Evolutionary conservation across 2,329 filamentous ascomycete genomes (phyloP), one percentile per base, ranked within the genome.

Genomic region (Botrytis squamosa): DNA sequence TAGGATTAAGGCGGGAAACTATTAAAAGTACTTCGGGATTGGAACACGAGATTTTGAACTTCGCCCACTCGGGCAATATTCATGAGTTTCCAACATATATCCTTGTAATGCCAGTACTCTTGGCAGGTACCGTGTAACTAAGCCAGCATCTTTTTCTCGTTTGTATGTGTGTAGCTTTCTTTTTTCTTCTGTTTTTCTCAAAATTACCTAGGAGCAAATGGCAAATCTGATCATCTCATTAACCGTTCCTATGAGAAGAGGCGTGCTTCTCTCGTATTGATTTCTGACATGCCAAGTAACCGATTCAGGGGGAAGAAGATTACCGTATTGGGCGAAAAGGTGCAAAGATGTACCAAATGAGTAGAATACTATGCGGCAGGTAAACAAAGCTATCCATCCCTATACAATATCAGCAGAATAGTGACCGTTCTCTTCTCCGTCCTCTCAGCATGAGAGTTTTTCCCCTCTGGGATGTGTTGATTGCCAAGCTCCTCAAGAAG

Each of bases 61-160:
- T 72, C 59, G 44, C 46, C 59, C 60, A 52, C 70, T 72, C 22
- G 49, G 70, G 62, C 46, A 67, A 42, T 42, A 65, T 22, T 52
- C 59, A 71, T 44, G 62, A 40, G 57, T 46, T 36, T 46, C 36
- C 18, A 38, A 49, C 57, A 71, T 18, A 44, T 72, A 72, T 44
- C 70, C 70, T 57, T 67, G 70, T 36, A 18, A 14, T 57, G 16
- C n/a, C 22, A n/a, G 20, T 9, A 7, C 40, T 67, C 70, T 72
- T 72, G 70, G 70, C 70, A 72, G 70, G 70, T 44, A 72, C 70
- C n/a, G 62, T 59, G 69, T 38, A 46, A 71, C 57, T 10, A 55
- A 55, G 49, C 49, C 49, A 7, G n/a, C 49, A 55, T n/a, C 29
- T 36, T 71, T 44, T 52, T 60, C 29, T 70, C 25, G 25, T 22